A percentile compares a stretch with the other conserved stretches of the same genome.
Conservation (phyloP, 2,329 filamentous ascomycete species). For the Akanthomyces dipterigenus region DNA sequence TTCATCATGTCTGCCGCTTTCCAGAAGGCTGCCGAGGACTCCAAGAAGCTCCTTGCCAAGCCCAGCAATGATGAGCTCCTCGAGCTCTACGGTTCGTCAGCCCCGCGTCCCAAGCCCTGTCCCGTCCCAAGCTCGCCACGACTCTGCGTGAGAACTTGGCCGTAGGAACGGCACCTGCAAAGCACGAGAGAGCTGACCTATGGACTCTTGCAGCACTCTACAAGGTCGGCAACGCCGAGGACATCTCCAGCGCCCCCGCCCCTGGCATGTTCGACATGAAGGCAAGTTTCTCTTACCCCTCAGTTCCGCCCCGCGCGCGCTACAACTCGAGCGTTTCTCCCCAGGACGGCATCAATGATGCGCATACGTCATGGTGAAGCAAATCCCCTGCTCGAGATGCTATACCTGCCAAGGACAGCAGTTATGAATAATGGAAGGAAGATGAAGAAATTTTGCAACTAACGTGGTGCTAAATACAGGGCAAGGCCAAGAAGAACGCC, state of each 20-base stretch:
- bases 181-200: background rate
- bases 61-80: conserved; percentile 59
- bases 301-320: background rate
- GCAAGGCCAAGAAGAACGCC: conserved; percentile 71
- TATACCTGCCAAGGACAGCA: background rate
- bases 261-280: conserved; percentile 68
- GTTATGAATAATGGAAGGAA: too few species aligned
- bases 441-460: background rate
- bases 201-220: conserved; percentile 39
- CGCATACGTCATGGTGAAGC: background rate
- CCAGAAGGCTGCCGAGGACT: conserved; percentile 53
- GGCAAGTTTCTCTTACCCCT: conserved; percentile 30
- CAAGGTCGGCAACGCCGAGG: conserved; percentile 52
- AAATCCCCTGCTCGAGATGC: background rate
- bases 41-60: conserved; percentile 61
- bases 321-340: background rate
- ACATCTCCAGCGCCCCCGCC: conserved; percentile 46
- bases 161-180: background rate
- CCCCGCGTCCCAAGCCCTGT: background rate
- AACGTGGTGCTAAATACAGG: conserved; percentile 36
- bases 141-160: background rate
- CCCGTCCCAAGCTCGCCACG: background rate
- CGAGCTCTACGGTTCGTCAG: conserved; percentile 48
- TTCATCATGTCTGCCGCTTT: conserved; percentile 41
- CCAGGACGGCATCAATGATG: background rate